Percentiles rank a stretch among this genome's conserved stretches.
phyloP scores from a whole-genome alignment of 169 alveolate genomes.

The Cryptosporidium ubiquitum region DNA sequence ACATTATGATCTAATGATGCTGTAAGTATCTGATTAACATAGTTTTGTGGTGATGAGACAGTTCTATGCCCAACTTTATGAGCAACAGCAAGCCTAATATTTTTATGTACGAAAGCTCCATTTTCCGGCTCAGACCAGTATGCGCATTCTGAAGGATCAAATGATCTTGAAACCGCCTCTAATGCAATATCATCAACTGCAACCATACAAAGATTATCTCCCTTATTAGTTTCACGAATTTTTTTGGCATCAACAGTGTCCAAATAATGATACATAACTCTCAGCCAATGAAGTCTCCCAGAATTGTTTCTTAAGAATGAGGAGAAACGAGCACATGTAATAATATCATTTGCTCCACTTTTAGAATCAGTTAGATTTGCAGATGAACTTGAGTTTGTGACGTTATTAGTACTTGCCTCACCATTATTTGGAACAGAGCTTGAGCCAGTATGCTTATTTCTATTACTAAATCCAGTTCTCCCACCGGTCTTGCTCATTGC shows the following conservation, averaged over 20 bases:
- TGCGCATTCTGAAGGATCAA: constrained; percentile 74
- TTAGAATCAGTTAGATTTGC: not conserved
- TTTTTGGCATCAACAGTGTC: constrained; percentile 57
- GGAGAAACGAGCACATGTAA: constrained; percentile 69
- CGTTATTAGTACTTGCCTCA: not conserved
- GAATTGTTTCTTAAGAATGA: constrained; percentile 69
- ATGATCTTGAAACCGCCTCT: constrained; percentile 65
- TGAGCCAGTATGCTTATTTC: not conserved
- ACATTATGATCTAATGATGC: constrained; percentile 69
- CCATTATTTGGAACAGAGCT: not conserved
- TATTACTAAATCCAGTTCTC: constrained; percentile 43
- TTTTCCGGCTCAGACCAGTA: constrained; percentile 74
- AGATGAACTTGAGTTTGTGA: not conserved
- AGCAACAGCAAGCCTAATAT: constrained; percentile 64
- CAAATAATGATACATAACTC: constrained; percentile 61
- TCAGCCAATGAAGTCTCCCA: constrained; percentile 68
- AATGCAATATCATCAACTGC: constrained; percentile 70
- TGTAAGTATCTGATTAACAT: constrained; percentile 58
- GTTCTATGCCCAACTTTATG: constrained; percentile 73
- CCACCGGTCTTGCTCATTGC: constrained; percentile 75
- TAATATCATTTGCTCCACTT: not conserved
- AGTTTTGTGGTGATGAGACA: constrained; percentile 50
- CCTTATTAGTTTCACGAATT: constrained; percentile 1
- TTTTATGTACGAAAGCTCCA: constrained; percentile 70
- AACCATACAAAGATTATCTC: constrained; percentile 37